phyloP scores from a whole-genome alignment of 805 yeast genomes.

The Candida rishiriensis region DNA sequence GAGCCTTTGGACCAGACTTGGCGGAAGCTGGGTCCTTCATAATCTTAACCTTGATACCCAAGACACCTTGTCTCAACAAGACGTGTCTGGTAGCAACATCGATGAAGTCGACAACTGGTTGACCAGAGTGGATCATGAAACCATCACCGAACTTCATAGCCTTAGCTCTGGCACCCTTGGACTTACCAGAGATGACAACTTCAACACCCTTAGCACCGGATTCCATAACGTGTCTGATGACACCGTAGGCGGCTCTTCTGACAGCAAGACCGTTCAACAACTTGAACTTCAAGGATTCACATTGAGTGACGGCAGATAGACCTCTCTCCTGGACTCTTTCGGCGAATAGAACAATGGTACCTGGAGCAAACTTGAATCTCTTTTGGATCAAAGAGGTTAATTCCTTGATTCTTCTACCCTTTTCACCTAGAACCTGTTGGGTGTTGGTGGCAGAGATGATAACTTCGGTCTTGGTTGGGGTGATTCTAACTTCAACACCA shows the following conservation, averaged over 20 bases:
- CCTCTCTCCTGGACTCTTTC: conserved; percentile 99
- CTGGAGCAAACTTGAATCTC: conserved; percentile 96
- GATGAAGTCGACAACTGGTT: conserved; percentile 98
- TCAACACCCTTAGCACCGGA: conserved; percentile 99
- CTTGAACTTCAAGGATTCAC: conserved; percentile 98
- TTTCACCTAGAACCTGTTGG: conserved; percentile 97
- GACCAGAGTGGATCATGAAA: conserved; percentile 99
- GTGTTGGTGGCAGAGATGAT: conserved; percentile 99
- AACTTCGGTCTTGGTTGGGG: conserved; percentile 97
- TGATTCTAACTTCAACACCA: conserved; percentile 98
- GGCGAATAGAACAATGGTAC: conserved; percentile 90
- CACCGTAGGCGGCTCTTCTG: conserved; percentile 99
- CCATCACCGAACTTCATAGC: conserved; percentile 99
- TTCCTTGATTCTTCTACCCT: conserved; percentile 99
- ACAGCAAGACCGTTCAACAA: conserved; percentile 97
- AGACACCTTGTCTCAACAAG: conserved; percentile 99
- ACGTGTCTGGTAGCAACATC: conserved; percentile 99
- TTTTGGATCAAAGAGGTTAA: conserved; percentile 95
- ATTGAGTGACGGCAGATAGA: conserved; percentile 98
- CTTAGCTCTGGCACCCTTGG: conserved; percentile 99
- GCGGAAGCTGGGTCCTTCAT: conserved; percentile 96
- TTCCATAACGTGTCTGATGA: conserved; percentile 99
- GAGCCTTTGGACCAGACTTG: conserved; percentile 81
- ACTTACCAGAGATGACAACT: conserved; percentile 99
- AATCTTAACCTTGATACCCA: conserved; percentile 99